Conservation (phyloP, 2,329 filamentous ascomycete species). For the Cadophora gregata region DNA sequence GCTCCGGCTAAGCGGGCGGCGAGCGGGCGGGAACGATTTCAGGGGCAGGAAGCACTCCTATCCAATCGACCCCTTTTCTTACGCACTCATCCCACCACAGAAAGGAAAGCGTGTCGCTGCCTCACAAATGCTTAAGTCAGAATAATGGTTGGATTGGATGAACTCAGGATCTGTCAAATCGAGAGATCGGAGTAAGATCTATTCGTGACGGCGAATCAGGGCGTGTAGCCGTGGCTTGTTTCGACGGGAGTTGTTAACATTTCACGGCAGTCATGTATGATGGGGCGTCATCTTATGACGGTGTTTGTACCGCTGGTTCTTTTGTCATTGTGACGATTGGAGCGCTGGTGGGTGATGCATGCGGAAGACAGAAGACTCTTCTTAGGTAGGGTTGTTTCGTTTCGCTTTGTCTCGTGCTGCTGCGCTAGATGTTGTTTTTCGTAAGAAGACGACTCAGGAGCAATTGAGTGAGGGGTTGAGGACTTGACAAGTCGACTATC, state of each 20-base stretch:
- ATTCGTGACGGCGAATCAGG: slow-evolving; percentile 23
- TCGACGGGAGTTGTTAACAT: slow-evolving; percentile 19
- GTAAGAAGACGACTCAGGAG: slow-evolving; percentile 4
- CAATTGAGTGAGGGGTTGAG: neutral
- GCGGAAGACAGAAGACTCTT: neutral
- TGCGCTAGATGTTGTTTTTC: neutral
- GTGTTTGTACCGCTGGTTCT: slow-evolving; percentile 14
- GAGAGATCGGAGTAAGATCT: slow-evolving; percentile 21
- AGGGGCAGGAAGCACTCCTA: slow-evolving; percentile 22
- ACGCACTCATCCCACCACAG: neutral
- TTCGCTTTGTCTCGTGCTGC: slow-evolving; percentile 1
- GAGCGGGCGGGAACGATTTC: slow-evolving; percentile 14
- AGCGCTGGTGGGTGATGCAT: neutral
- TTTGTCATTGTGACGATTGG: neutral
- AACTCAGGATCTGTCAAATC: slow-evolving; percentile 19
- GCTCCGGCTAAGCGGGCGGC: no score
- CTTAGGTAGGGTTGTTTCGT: neutral
- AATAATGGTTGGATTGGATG: slow-evolving; percentile 16
- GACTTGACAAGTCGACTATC: slow-evolving; percentile 8
- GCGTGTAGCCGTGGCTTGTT: slow-evolving; percentile 25
- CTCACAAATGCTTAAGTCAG: neutral
- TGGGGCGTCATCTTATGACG: neutral
- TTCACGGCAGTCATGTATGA: slow-evolving; percentile 12
- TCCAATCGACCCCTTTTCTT: slow-evolving; percentile 28
- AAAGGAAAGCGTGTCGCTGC: slow-evolving; percentile 28